These are phyloP conservation scores for Thyridium curvatum DNA, from an alignment of 2,329 filamentous ascomycete species.

Conservation along the genomic window DNA sequence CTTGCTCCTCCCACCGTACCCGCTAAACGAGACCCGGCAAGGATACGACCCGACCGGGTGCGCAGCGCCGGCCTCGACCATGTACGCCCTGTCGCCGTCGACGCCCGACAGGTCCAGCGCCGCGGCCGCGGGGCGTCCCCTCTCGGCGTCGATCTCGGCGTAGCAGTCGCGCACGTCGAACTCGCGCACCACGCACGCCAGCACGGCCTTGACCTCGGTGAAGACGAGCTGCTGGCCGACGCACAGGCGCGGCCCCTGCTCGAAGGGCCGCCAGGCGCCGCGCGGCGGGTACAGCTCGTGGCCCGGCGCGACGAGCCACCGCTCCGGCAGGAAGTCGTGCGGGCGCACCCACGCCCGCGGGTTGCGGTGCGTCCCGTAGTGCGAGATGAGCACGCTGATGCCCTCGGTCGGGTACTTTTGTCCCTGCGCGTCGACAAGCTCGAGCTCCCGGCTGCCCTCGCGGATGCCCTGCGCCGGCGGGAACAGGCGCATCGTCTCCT, in stretches of 20 bases:
- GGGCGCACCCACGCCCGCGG: conserved; percentile 33
- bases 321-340: conserved; percentile 39
- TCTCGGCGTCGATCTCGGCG: too few species aligned
- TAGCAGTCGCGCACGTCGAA: conserved; percentile 4
- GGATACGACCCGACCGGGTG: not conserved
- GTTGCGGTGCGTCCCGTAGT: conserved; percentile 29
- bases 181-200: conserved; percentile 7
- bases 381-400: conserved; percentile 32
- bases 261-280: conserved; percentile 49
- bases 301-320: conserved; percentile 30
- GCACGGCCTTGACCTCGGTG: conserved; percentile 8
- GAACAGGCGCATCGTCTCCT: conserved; percentile 48
- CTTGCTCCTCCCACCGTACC: too few species aligned
- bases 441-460: conserved; percentile 24
- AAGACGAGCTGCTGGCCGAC: conserved; percentile 37
- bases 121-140: not conserved
- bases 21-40: conserved; percentile 1
- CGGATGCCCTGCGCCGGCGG: conserved; percentile 41
- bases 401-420: conserved; percentile 36
- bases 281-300: conserved; percentile 27
- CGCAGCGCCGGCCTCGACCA: not conserved
- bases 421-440: conserved; percentile 34
- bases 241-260: conserved; percentile 47
- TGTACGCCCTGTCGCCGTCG: not conserved
- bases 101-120: not conserved